Conservation (phyloP, 495 filamentous ascomycete species). For the Astrothelium subdiscretum region DNA sequence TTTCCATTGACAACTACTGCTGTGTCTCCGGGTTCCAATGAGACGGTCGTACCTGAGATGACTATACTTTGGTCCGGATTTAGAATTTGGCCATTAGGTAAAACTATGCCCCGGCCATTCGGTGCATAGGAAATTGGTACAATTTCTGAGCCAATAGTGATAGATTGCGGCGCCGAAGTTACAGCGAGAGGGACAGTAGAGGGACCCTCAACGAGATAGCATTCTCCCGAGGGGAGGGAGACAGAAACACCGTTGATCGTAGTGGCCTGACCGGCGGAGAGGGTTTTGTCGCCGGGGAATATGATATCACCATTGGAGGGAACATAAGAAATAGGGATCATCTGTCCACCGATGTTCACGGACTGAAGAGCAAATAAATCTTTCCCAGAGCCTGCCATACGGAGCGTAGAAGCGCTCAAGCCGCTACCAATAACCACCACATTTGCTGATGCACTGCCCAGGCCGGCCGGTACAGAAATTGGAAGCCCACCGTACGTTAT, state of each 20-base stretch:
- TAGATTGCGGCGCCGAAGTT: neutral
- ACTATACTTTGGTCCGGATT: conserved; percentile 16
- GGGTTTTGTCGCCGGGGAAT: neutral
- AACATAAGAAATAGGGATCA: neutral
- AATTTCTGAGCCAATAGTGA: neutral
- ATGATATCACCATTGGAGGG: neutral
- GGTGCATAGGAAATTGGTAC: neutral
- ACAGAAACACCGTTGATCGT: neutral
- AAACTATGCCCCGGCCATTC: neutral
- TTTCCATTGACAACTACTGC: conserved; percentile 16
- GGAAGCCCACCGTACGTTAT: neutral
- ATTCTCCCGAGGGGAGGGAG: neutral
- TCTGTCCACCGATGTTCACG: neutral
- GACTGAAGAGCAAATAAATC: neutral
- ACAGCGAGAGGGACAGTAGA: neutral
- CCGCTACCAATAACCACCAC: neutral
- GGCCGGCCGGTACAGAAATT: neutral
- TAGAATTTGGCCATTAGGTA: conserved; percentile 13
- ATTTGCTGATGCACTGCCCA: neutral
- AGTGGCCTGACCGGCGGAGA: neutral
- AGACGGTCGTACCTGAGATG: conserved; percentile 16
- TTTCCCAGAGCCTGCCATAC: neutral
- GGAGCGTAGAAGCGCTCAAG: neutral
- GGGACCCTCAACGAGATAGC: neutral
- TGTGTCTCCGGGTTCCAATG: conserved; percentile 17